These are phyloP conservation scores for Trametes pubescens DNA, from an alignment of 1,284 basidiomycete genomes.

Conservation along the genomic window DNA sequence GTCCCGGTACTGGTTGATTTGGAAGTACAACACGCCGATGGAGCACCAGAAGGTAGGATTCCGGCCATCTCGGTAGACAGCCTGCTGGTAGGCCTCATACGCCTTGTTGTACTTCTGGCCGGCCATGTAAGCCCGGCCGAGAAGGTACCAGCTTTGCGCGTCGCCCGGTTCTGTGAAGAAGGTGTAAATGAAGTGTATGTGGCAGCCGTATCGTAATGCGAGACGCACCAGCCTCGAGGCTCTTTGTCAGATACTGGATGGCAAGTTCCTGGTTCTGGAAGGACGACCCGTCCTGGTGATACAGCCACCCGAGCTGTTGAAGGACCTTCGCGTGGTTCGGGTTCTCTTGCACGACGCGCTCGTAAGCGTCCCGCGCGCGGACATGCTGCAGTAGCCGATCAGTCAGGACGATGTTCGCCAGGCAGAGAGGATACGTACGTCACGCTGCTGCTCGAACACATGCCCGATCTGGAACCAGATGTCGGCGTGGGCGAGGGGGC, in stretches of 20 bases:
- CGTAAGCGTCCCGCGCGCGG: conserved; percentile 94
- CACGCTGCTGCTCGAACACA: conserved; percentile 96
- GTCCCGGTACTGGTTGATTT: conserved; percentile 99
- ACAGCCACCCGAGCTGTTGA: conserved; percentile 97
- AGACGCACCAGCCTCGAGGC: conserved; percentile 85
- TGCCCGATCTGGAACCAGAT: conserved; percentile 99
- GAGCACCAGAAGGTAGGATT: conserved; percentile 99
- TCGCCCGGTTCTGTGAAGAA: conserved; percentile 83
- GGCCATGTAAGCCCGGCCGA: conserved; percentile 98
- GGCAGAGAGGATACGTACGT: conserved; percentile 57
- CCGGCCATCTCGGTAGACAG: conserved; percentile 97
- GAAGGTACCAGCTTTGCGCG: conserved; percentile 98
- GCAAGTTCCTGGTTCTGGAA: conserved; percentile 97
- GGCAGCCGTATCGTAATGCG: conserved; percentile 5
- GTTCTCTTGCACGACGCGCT: conserved; percentile 94
- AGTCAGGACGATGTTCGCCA: conserved; percentile 21
- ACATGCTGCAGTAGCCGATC: conserved; percentile 64
- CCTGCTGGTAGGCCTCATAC: conserved; percentile 99
- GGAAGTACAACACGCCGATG: conserved; percentile 99
- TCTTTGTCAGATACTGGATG: conserved; percentile 94
- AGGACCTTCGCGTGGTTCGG: conserved; percentile 96
- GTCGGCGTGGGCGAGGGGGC: conserved; percentile 94
- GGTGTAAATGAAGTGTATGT: conserved; percentile 3
- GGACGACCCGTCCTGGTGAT: conserved; percentile 92
- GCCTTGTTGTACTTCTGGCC: conserved; percentile 99